These are phyloP conservation scores for Sutorius eximius DNA, from an alignment of 1,284 basidiomycete species.

Conservation along the genomic window DNA sequence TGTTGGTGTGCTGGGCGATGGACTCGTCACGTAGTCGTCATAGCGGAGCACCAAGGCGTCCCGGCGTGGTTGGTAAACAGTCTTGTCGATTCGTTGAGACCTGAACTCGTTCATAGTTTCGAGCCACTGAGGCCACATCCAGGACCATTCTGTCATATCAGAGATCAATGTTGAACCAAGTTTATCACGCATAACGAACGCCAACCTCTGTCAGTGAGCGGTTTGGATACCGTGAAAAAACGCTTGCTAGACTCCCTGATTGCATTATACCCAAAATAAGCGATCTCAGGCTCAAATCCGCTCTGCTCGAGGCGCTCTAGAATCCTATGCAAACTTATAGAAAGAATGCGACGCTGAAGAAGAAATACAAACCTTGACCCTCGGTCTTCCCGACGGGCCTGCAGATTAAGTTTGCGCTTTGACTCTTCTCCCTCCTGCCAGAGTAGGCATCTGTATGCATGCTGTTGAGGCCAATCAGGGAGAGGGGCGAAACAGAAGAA, in stretches of 20 bases:
- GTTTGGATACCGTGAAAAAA: conserved; percentile 6
- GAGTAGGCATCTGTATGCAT: not conserved
- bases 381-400: not conserved
- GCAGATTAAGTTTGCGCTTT: not conserved
- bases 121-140: conserved; percentile 4
- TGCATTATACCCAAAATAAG: not conserved
- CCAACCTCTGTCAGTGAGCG: conserved; percentile 13
- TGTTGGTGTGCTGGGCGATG: not conserved
- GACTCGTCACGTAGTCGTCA: not conserved
- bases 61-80: conserved; percentile 14
- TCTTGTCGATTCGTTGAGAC: conserved; percentile 1
- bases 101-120: conserved; percentile 7
- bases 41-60: not conserved
- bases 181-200: not conserved
- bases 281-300: conserved; percentile 11
- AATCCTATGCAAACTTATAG: conserved; percentile 1
- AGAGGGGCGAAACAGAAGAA: not conserved
- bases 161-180: not conserved
- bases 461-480: conserved; percentile 1
- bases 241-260: not conserved
- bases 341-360: not conserved
- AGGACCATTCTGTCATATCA: conserved; percentile 6
- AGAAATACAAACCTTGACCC: not conserved
- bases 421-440: not conserved
- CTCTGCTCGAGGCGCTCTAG: conserved; percentile 4